Conservation (phyloP, 2,329 filamentous ascomycete genomes). For the Exophiala bonariae region DNA sequence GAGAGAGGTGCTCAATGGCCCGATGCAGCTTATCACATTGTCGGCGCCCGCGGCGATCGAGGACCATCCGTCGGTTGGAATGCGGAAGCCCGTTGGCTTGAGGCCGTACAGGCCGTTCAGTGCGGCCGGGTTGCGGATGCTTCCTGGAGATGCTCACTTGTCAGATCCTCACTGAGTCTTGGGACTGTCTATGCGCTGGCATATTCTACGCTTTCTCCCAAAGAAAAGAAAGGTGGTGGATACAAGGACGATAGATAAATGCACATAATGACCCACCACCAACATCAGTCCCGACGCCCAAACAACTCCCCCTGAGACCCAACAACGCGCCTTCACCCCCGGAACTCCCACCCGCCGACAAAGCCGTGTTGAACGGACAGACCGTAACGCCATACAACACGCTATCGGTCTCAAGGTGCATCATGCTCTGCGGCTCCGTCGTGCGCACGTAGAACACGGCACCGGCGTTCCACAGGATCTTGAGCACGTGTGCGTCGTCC, state of each 20-base stretch:
- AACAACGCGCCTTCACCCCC: slow-evolving; percentile 59
- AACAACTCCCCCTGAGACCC: slow-evolving; percentile 50
- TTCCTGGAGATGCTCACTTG: slow-evolving; percentile 26
- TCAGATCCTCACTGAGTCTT: slow-evolving; percentile 25
- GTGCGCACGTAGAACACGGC: slow-evolving; percentile 33
- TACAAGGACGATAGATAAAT: too few species aligned
- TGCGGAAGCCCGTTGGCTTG: slow-evolving; percentile 39
- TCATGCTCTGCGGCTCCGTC: slow-evolving; percentile 30
- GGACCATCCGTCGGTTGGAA: slow-evolving; percentile 34
- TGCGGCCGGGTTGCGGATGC: slow-evolving; percentile 40
- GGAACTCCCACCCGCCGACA: slow-evolving; percentile 56
- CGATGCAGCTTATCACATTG: slow-evolving; percentile 49
- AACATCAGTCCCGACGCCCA: slow-evolving; percentile 57
- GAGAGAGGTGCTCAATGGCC: slow-evolving; percentile 56
- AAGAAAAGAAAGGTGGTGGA: too few species aligned
- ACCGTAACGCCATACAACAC: slow-evolving; percentile 44
- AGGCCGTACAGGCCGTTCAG: slow-evolving; percentile 43
- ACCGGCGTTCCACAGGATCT: slow-evolving; percentile 32
- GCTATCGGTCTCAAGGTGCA: slow-evolving; percentile 33
- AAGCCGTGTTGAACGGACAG: slow-evolving; percentile 53
- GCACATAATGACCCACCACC: too few species aligned
- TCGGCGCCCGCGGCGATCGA: slow-evolving; percentile 15
- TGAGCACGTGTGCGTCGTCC: slow-evolving; percentile 29
- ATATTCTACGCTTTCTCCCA: too few species aligned
- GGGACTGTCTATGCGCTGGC: too few species aligned